A percentile compares a stretch with the other conserved stretches of the same genome.
Conservation (phyloP, 2,329 filamentous ascomycete genomes). For the Clonostachys rosea region DNA sequence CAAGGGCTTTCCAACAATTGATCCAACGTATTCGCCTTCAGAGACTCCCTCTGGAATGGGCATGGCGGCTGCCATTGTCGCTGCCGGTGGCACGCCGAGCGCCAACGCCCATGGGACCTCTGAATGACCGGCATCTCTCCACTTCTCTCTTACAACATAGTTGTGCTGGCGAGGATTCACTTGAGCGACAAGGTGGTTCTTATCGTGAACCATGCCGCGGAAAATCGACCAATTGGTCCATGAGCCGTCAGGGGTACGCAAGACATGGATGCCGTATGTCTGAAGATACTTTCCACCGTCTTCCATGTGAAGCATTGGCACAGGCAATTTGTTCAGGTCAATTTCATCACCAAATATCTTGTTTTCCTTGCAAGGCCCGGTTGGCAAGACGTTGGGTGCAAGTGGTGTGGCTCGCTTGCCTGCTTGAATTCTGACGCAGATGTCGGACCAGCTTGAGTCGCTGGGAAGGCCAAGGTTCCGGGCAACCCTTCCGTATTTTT, state of each 20-base stretch:
- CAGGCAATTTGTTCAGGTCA: constrained; percentile 34
- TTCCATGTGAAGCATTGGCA: constrained; percentile 31
- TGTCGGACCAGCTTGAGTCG: constrained; percentile 25
- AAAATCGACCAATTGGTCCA: constrained; percentile 44
- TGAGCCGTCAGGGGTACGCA: constrained; percentile 34
- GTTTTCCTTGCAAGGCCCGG: constrained; percentile 37
- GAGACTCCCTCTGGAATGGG: constrained; percentile 41
- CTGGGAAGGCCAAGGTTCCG: constrained; percentile 32
- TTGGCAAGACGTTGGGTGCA: constrained; percentile 22
- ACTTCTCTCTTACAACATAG: constrained; percentile 37
- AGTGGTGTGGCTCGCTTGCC: constrained; percentile 24
- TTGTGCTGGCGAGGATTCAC: constrained; percentile 39
- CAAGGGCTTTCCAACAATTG: constrained; percentile 34
- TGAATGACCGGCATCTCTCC: constrained; percentile 33
- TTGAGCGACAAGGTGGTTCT: constrained; percentile 30
- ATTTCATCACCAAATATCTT: constrained; percentile 27
- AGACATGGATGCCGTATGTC: constrained; percentile 42
- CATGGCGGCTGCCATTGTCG: constrained; percentile 42
- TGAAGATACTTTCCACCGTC: constrained; percentile 47
- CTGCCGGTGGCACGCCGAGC: constrained; percentile 43
- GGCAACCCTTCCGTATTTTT: constrained; percentile 33
- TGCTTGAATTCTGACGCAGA: constrained; percentile 29
- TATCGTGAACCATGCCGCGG: constrained; percentile 39
- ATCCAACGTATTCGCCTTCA: constrained; percentile 42
- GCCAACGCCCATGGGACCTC: constrained; percentile 41